A percentile compares a stretch with the other conserved stretches of the same genome.
phyloP scores from a whole-genome alignment of 176 grass and related monocot genomes.

The Cenchrus americanus region DNA sequence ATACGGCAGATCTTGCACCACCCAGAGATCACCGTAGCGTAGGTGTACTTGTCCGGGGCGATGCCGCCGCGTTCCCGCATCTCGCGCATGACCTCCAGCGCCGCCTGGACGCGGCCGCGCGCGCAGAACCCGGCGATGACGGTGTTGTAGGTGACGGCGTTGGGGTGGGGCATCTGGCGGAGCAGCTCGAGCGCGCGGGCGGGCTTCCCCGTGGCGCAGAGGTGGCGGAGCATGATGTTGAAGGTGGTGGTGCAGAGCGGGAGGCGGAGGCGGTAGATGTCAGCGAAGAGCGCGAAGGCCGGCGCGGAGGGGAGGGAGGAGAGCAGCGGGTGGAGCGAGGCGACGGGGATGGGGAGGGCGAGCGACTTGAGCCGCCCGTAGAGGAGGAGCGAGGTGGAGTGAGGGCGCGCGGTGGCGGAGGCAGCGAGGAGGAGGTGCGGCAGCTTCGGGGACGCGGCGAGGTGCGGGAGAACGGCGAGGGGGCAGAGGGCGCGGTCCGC shows the following conservation, averaged over 20 bases:
- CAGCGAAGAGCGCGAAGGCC: slow-evolving; percentile 54
- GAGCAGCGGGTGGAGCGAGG: slow-evolving; percentile 34
- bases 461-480: slow-evolving; percentile 38
- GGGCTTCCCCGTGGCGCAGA: slow-evolving; percentile 60
- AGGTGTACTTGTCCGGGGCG: slow-evolving; percentile 48
- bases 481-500: slow-evolving; percentile 25
- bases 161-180: slow-evolving; percentile 45
- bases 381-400: slow-evolving; percentile 25
- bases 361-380: slow-evolving; percentile 25
- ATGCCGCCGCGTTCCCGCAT: slow-evolving; percentile 41
- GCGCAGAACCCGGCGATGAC: slow-evolving; percentile 54
- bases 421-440: slow-evolving; percentile 39
- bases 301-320: slow-evolving; percentile 44
- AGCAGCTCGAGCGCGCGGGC: slow-evolving; percentile 52
- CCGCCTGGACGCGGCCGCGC: slow-evolving; percentile 36
- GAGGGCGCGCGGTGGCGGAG: slow-evolving; percentile 13
- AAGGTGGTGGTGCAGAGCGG: slow-evolving; percentile 47
- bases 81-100: slow-evolving; percentile 39
- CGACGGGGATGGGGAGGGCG: slow-evolving; percentile 25
- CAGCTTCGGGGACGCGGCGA: slow-evolving; percentile 9
- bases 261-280: slow-evolving; percentile 50
- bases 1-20: slow-evolving; percentile 46
- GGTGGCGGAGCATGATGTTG: slow-evolving; percentile 67
- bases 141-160: slow-evolving; percentile 58
- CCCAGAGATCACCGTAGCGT: slow-evolving; percentile 45